These are phyloP conservation scores for Entophlyctis luteolus DNA, from an alignment of 192 early-diverging fungal genomes.

Conservation along the genomic window DNA sequence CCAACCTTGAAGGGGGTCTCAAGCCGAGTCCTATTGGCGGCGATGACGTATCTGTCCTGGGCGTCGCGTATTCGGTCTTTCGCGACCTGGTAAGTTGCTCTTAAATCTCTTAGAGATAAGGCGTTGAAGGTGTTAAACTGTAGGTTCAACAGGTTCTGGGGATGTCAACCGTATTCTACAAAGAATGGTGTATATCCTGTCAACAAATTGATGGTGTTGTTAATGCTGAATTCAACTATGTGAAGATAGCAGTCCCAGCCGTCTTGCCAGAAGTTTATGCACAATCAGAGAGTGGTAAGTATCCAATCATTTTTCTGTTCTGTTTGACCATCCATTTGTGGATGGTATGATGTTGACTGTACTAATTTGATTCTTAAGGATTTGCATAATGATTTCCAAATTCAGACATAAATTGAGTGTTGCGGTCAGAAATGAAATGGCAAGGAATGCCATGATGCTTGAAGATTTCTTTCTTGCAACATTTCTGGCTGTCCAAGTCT, in stretches of 20 bases:
- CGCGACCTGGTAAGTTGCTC: not conserved
- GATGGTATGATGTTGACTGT: constrained; percentile 5
- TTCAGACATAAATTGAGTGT: constrained; percentile 2
- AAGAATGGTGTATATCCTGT: constrained; percentile 36
- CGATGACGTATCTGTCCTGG: not conserved
- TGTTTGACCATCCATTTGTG: constrained; percentile 33
- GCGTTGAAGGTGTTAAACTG: not conserved
- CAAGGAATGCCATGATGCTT: not conserved
- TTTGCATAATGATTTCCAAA: constrained; percentile 4
- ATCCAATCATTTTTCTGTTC: constrained; percentile 32
- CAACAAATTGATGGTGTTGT: constrained; percentile 38
- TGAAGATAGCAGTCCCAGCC: constrained; percentile 44
- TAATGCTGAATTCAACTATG: constrained; percentile 49
- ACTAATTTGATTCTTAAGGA: not conserved
- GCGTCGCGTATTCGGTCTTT: constrained; percentile 8
- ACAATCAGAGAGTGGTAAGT: constrained; percentile 1
- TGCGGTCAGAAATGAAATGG: not conserved
- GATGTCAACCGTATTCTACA: constrained; percentile 17
- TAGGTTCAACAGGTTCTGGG: not conserved
- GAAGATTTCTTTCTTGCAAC: not conserved
- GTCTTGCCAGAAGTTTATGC: constrained; percentile 28
- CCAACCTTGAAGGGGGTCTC: constrained; percentile 4
- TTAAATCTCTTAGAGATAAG: not conserved
- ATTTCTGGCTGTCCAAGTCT: not conserved
- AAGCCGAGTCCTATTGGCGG: not conserved